Conservation (phyloP, 1,284 basidiomycete species). For the Rhodotorula sp. region DNA sequence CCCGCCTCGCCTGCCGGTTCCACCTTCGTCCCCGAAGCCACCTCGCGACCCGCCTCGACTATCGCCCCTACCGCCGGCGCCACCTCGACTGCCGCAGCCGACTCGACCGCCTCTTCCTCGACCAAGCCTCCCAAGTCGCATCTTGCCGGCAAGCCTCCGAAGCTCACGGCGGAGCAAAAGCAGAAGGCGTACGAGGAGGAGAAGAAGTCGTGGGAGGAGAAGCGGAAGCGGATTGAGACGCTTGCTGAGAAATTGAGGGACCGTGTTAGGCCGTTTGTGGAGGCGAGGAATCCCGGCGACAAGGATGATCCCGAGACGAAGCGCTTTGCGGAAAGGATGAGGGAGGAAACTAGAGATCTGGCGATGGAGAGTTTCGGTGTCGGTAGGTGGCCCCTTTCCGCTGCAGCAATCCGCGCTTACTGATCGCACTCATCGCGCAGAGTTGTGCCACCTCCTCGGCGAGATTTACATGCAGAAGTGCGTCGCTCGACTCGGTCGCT, state of each 20-base stretch:
- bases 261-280: constrained; percentile 79
- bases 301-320: constrained; percentile 78
- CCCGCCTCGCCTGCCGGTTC: background rate
- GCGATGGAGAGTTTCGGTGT: constrained; percentile 98
- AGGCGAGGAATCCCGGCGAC: constrained; percentile 82
- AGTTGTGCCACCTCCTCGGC: constrained; percentile 58
- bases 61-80: background rate
- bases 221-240: constrained; percentile 69
- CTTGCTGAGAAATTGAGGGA: constrained; percentile 76
- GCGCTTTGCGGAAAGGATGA: constrained; percentile 69
- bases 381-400: constrained; percentile 60
- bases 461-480: constrained; percentile 82
- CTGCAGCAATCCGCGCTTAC: background rate
- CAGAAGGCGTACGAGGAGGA: constrained; percentile 70
- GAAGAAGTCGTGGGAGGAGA: constrained; percentile 68
- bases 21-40: background rate
- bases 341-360: constrained; percentile 87
- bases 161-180: constrained; percentile 73
- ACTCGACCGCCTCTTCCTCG: background rate
- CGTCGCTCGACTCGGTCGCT: background rate
- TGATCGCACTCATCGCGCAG: constrained; percentile 16
- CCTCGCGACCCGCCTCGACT: background rate
- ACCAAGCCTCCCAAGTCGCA: constrained; percentile 5
- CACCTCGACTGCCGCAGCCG: background rate
- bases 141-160: constrained; percentile 22